Evolutionary conservation across 371 early-diverging fungal species (phyloP).

Genomic region (Nematocida sp.): DNA sequence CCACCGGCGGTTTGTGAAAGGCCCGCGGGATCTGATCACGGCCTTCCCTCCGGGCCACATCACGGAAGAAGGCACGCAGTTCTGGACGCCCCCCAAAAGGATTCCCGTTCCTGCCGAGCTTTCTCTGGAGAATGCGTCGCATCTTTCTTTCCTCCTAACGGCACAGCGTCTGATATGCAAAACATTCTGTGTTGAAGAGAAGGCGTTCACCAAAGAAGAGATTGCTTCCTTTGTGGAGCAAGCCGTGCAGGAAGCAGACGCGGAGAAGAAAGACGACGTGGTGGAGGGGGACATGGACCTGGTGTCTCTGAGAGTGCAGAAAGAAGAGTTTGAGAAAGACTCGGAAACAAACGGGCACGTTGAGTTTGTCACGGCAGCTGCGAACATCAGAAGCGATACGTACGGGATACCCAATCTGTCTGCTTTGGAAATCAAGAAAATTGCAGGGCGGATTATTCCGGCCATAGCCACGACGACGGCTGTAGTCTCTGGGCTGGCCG

Average conservation of each 20-base stretch:
- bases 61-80: constrained; percentile 74
- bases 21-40: constrained; percentile 56
- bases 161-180: constrained; percentile 79
- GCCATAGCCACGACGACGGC: constrained; percentile 99
- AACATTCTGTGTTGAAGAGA: constrained; percentile 71
- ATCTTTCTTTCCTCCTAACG: constrained; percentile 79
- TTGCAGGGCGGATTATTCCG: constrained; percentile 99
- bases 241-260: constrained; percentile 67
- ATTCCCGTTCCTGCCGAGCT: constrained; percentile 72
- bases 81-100: constrained; percentile 98
- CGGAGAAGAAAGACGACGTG: constrained; percentile 66
- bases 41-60: constrained; percentile 68
- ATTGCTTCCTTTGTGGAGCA: constrained; percentile 73
- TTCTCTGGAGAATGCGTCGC: constrained; percentile 68
- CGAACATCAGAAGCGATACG: constrained; percentile 90
- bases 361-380: constrained; percentile 90
- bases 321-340: constrained; percentile 94
- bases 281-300: constrained; percentile 70
- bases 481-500: constrained; percentile 90
- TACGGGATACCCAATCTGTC: constrained; percentile 85
- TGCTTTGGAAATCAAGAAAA: constrained; percentile 88
- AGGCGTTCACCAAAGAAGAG: constrained; percentile 77
- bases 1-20: constrained; percentile 49
- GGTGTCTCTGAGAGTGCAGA: constrained; percentile 71
- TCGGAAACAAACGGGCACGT: constrained; percentile 97